Evolutionary conservation across 352 stramenopile species (phyloP).

Genomic region (Globisporangium spinosum): DNA sequence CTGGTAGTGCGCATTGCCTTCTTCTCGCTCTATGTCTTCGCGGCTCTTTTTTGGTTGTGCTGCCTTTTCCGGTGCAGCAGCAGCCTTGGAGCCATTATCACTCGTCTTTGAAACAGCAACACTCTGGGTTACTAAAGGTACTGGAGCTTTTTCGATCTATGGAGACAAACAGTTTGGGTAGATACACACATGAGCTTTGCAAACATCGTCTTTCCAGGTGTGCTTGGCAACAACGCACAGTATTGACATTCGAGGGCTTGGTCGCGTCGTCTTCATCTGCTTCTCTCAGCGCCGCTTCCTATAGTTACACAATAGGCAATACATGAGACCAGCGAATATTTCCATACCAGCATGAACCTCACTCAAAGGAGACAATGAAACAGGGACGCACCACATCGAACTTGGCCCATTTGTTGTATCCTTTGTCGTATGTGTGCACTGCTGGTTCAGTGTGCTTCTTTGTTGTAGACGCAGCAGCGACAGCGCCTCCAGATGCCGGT

Average conservation of each 20-base stretch:
- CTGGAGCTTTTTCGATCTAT: not conserved
- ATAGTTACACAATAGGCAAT: not conserved
- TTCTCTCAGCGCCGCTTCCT: slow-evolving; percentile 53
- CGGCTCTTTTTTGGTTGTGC: slow-evolving; percentile 24
- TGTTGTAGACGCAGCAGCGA: not conserved
- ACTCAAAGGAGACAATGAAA: not conserved
- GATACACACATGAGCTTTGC: not conserved
- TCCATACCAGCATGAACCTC: not conserved
- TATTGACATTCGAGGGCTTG: not conserved
- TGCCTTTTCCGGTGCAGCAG: not conserved
- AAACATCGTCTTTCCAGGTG: not conserved
- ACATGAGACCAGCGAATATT: not conserved
- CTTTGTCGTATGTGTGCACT: slow-evolving; percentile 86
- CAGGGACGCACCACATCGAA: slow-evolving; percentile 76
- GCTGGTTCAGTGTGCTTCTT: slow-evolving; percentile 37
- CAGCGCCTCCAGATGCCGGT: not conserved
- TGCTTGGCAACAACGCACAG: not conserved
- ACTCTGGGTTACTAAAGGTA: not conserved
- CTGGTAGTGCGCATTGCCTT: slow-evolving; percentile 92
- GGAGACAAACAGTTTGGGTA: not conserved
- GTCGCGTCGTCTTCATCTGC: slow-evolving; percentile 25
- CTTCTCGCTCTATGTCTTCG: slow-evolving; percentile 79
- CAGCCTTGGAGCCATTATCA: not conserved
- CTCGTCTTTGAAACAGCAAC: not conserved
- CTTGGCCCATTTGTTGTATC: slow-evolving; percentile 88